Conservation (phyloP, 1,284 basidiomycete species). For the Cystobasidiaceae sp. region DNA sequence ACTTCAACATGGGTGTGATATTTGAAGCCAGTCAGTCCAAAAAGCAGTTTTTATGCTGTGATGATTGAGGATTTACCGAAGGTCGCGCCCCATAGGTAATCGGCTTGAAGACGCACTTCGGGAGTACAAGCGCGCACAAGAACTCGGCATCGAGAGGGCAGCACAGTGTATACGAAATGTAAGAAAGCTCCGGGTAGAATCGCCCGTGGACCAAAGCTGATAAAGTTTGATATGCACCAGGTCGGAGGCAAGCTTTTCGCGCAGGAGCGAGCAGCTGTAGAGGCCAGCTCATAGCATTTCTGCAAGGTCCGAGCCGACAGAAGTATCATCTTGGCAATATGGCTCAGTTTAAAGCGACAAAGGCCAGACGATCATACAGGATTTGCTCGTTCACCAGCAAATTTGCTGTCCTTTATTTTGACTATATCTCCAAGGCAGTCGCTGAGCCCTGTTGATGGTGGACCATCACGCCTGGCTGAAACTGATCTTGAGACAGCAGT, state of each 20-base stretch:
- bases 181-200: neutral
- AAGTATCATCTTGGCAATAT: no score
- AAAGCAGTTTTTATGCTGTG: neutral
- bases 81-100: neutral
- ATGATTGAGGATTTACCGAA: neutral
- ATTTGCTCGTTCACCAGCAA: no score
- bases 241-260: slow-evolving; percentile 25
- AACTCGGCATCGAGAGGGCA: slow-evolving; percentile 26
- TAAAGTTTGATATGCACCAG: neutral
- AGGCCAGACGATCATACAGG: no score
- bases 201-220: neutral
- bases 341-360: no score
- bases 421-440: no score
- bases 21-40: slow-evolving; percentile 27
- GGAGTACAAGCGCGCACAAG: slow-evolving; percentile 15
- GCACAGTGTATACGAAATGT: slow-evolving; percentile 30
- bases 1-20: slow-evolving; percentile 30
- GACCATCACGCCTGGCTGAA: no score
- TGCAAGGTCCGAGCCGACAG: no score
- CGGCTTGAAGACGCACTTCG: slow-evolving; percentile 21
- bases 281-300: no score
- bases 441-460: no score
- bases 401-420: no score
- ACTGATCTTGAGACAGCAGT: no score
- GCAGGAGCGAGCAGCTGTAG: no score